Evolutionary conservation across 2,329 filamentous ascomycete genomes (phyloP).

Genomic region (Penicillium occitanis): DNA sequence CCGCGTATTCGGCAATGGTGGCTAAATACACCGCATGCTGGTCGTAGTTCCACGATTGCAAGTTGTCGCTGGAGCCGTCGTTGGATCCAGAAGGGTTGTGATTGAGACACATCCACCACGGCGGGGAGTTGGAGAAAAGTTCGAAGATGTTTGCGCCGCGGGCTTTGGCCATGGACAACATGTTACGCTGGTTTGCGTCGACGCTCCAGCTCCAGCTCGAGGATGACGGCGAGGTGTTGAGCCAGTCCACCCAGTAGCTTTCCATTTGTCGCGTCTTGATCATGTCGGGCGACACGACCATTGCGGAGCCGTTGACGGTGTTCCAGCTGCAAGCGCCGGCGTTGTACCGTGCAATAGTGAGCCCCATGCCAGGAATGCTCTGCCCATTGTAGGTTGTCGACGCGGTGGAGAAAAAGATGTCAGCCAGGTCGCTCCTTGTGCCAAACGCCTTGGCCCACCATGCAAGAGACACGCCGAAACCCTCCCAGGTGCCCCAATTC

Average conservation of each 20-base stretch:
- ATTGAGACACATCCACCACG: constrained; percentile 12
- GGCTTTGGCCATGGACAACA: constrained; percentile 4
- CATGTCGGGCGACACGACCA: neutral
- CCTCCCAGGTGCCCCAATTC: constrained; percentile 12
- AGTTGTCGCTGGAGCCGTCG: constrained; percentile 4
- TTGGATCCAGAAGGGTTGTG: constrained; percentile 12
- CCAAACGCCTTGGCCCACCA: constrained; percentile 12
- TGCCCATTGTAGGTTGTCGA: constrained; percentile 9
- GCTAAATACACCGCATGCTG: constrained; percentile 11
- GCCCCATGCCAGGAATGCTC: constrained; percentile 3
- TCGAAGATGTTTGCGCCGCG: constrained; percentile 10
- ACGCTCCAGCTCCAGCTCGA: constrained; percentile 9
- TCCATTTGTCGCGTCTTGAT: neutral
- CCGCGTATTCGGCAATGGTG: constrained; percentile 3
- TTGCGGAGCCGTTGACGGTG: constrained; percentile 2
- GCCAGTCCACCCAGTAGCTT: constrained; percentile 7
- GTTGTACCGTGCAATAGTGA: constrained; percentile 9
- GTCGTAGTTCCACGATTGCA: constrained; percentile 11
- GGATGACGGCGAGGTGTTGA: neutral
- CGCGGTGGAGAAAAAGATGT: neutral
- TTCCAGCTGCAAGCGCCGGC: constrained; percentile 10
- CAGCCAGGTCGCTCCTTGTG: neutral
- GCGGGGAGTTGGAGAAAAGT: constrained; percentile 9
- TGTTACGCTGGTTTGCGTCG: constrained; percentile 2
- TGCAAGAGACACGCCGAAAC: constrained; percentile 10